Conservation (phyloP, 305 asterid genomes). For the Plantago rigida region DNA sequence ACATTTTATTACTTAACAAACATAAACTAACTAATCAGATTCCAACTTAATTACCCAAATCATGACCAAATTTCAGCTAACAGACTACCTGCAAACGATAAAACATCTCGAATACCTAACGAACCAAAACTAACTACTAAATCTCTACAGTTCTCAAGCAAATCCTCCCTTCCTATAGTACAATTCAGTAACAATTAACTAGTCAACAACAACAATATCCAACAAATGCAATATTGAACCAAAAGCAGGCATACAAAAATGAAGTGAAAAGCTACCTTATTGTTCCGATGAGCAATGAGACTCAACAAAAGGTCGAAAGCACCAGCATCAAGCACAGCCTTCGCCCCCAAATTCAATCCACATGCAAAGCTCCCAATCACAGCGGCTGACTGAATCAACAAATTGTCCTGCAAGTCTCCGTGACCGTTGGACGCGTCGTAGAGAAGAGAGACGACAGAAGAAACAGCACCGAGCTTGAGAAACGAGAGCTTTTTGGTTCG, state of each 20-base stretch:
- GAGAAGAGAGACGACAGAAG: constrained; percentile 51
- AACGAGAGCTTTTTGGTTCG: constrained; percentile 72
- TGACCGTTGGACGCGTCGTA: constrained; percentile 31
- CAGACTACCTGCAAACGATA: not conserved
- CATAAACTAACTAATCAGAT: too few relatives aligned
- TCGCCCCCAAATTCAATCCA: constrained; percentile 73
- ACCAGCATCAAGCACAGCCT: constrained; percentile 85
- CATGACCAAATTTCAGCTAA: too few relatives aligned
- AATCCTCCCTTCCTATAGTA: not conserved
- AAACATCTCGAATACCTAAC: not conserved
- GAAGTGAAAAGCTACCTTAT: constrained; percentile 42
- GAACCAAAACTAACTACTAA: not conserved
- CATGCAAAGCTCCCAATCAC: constrained; percentile 94
- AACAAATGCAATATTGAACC: not conserved
- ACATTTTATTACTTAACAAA: too few relatives aligned
- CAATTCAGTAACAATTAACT: not conserved
- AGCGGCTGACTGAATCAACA: constrained; percentile 71
- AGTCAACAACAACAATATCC: not conserved
- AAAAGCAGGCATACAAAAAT: not conserved
- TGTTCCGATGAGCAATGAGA: constrained; percentile 60
- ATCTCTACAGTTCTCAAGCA: not conserved
- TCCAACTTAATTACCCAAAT: too few relatives aligned
- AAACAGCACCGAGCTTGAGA: constrained; percentile 81
- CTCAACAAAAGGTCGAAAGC: constrained; percentile 53
- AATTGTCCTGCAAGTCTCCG: constrained; percentile 41